Conservation (phyloP, 768 basidiomycete genomes). For the Lactarius tabidus region DNA sequence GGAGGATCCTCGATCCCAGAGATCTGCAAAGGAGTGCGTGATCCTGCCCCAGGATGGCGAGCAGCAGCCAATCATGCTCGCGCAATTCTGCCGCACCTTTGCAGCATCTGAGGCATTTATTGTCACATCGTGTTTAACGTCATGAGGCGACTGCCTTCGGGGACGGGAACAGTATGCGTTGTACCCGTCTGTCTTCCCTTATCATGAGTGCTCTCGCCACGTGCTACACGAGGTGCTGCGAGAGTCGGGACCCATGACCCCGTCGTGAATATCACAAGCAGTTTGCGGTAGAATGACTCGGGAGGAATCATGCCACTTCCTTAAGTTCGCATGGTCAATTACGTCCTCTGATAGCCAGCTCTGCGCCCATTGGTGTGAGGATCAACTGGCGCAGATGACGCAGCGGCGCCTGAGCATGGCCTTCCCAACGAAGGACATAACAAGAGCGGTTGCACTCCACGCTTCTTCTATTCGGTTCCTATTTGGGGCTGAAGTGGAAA, state of each 20-base stretch:
- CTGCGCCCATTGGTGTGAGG: background rate
- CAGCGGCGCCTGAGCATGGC: background rate
- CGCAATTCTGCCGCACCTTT: background rate
- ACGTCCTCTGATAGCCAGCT: conserved; percentile 1
- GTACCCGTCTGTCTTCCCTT: conserved; percentile 1
- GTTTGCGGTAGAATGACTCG: background rate
- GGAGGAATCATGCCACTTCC: background rate
- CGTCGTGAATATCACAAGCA: background rate
- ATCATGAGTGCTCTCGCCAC: conserved; percentile 13
- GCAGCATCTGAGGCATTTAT: background rate
- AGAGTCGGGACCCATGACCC: background rate
- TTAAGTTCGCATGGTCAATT: background rate
- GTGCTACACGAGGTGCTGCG: background rate
- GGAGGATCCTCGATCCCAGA: background rate
- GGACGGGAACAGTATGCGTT: background rate
- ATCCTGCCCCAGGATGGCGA: background rate
- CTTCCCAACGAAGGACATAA: background rate
- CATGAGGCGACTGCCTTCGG: background rate
- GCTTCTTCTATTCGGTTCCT: background rate
- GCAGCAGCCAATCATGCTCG: background rate
- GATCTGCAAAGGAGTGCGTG: background rate
- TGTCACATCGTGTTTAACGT: background rate
- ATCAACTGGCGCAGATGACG: conserved; percentile 15
- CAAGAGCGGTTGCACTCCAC: background rate
- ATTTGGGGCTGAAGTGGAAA: background rate